Evolutionary conservation across 2,329 filamentous ascomycete species (phyloP).

Genomic region (Chaetomiaceae sp.): DNA sequence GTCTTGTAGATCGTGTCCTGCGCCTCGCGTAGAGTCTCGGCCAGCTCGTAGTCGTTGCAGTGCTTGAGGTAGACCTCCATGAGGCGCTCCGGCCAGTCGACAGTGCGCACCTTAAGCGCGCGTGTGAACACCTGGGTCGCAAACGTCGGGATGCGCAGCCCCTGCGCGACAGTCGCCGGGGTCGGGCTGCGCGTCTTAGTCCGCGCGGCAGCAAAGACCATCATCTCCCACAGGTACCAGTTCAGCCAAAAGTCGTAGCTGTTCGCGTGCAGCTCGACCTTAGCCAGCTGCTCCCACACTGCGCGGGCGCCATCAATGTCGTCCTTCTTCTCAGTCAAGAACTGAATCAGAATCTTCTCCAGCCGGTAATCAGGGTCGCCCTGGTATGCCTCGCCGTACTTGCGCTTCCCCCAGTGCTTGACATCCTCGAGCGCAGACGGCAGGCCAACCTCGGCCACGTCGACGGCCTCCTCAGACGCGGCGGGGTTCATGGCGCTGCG

Average conservation of each 20-base stretch:
- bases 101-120: constrained; percentile 53
- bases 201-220: constrained; percentile 45
- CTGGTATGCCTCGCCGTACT: constrained; percentile 68
- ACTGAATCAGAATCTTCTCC: constrained; percentile 88
- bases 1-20: constrained; percentile 67
- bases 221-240: constrained; percentile 90
- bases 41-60: constrained; percentile 85
- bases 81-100: constrained; percentile 73
- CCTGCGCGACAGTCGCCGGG: constrained; percentile 39
- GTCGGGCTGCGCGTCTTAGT: constrained; percentile 49
- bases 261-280: constrained; percentile 59
- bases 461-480: constrained; percentile 73
- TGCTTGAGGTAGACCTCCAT: constrained; percentile 69
- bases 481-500: constrained; percentile 71
- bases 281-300: constrained; percentile 66
- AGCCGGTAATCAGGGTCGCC: constrained; percentile 87
- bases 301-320: constrained; percentile 69
- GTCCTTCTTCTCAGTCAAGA: constrained; percentile 76
- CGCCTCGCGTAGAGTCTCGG: constrained; percentile 66
- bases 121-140: constrained; percentile 73
- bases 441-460: constrained; percentile 86
- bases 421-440: constrained; percentile 81
- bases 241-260: constrained; percentile 91
- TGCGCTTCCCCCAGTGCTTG: constrained; percentile 66
- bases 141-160: constrained; percentile 58